Conservation (phyloP, 1,284 basidiomycete species). For the Sporisorium sorghi region DNA sequence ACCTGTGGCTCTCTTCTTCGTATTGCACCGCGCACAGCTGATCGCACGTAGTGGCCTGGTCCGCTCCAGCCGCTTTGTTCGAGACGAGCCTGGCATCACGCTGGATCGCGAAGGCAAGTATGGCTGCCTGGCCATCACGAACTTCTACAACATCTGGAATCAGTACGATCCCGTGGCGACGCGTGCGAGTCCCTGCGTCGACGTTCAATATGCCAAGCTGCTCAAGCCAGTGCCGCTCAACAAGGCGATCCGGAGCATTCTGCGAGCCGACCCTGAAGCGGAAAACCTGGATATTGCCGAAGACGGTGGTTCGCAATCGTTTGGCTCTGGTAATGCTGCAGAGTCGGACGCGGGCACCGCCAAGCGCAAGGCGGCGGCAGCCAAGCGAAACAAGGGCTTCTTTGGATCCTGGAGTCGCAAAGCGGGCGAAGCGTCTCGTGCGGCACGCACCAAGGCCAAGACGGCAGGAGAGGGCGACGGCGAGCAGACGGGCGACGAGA, state of each 20-base stretch:
- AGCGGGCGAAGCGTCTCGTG: conserved; percentile 25
- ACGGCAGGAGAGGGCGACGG: conserved; percentile 18
- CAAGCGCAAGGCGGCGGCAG: conserved; percentile 37
- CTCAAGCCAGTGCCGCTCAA: conserved; percentile 44
- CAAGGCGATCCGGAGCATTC: conserved; percentile 41
- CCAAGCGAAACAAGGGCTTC: conserved; percentile 34
- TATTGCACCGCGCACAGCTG: conserved; percentile 73
- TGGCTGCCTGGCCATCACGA: conserved; percentile 73
- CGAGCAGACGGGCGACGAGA: conserved; percentile 27
- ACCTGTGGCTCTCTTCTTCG: conserved; percentile 73
- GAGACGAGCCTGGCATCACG: conserved; percentile 66
- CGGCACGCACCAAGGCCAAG: conserved; percentile 15
- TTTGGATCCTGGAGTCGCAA: conserved; percentile 41
- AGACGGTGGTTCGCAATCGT: conserved; percentile 39
- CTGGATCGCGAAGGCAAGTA: conserved; percentile 72
- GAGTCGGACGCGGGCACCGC: conserved; percentile 31
- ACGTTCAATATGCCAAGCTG: conserved; percentile 61
- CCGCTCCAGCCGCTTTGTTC: conserved; percentile 72
- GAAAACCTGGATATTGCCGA: conserved; percentile 40
- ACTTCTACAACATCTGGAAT: conserved; percentile 73
- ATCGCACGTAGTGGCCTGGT: conserved; percentile 73
- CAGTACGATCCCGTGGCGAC: conserved; percentile 73
- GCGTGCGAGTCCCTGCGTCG: conserved; percentile 69
- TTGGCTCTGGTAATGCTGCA: conserved; percentile 22
- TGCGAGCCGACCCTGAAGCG: conserved; percentile 30